phyloP scores from a whole-genome alignment of 202 grass and related monocot species.

The Dendrocalamus latiflorus region DNA sequence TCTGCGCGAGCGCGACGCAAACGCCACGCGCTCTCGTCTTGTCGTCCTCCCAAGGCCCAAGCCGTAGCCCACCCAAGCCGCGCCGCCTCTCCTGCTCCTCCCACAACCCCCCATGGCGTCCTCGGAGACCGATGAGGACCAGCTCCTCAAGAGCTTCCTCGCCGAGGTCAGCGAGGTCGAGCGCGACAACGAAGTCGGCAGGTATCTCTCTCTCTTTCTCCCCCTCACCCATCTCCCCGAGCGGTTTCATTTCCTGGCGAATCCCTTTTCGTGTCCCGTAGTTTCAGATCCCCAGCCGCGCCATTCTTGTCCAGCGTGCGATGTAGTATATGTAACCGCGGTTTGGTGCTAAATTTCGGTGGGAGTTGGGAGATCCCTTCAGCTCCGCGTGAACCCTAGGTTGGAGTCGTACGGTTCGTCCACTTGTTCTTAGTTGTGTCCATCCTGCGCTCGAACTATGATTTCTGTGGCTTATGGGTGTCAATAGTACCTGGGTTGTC shows the following conservation, averaged over 20 bases:
- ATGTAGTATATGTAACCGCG: background rate
- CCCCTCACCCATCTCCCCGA: background rate
- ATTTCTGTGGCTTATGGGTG: background rate
- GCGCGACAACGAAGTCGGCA: conserved; percentile 86
- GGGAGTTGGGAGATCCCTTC: background rate
- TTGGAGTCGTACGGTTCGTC: background rate
- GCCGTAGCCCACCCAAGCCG: background rate
- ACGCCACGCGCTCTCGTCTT: background rate
- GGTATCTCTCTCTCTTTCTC: conserved; percentile 19
- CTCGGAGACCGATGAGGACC: conserved; percentile 63
- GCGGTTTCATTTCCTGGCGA: background rate
- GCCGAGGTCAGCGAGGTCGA: conserved; percentile 96
- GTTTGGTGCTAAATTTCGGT: background rate
- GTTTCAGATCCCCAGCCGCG: conserved; percentile 31
- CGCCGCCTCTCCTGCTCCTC: background rate
- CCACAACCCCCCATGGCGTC: conserved; percentile 26
- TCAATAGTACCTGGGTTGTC: background rate
- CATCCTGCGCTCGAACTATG: background rate
- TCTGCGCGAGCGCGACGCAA: no score
- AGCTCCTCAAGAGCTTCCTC: conserved; percentile 88
- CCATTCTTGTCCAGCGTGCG: background rate
- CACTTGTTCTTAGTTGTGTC: background rate
- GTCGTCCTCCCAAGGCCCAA: background rate
- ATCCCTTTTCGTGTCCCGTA: background rate
- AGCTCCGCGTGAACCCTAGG: conserved; percentile 34